Evolutionary conservation across 2,329 filamentous ascomycete species (phyloP).

Genomic region (Trichoderma hamatum): DNA sequence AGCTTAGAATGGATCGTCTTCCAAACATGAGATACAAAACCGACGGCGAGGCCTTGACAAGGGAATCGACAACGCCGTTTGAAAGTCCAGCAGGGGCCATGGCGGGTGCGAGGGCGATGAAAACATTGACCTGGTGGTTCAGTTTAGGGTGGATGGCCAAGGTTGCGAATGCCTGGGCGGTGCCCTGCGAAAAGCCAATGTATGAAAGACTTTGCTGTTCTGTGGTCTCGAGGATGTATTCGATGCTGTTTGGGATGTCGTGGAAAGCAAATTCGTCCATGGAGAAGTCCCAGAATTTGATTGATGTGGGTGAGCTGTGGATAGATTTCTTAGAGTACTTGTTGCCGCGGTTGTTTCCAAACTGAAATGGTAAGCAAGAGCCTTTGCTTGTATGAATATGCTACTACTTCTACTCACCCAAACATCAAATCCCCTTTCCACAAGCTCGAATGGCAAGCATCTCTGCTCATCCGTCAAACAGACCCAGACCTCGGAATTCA

Average conservation of each 20-base stretch:
- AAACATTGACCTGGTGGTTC: conserved; percentile 92
- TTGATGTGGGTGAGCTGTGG: conserved; percentile 70
- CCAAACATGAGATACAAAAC: conserved; percentile 93
- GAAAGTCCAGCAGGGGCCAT: conserved; percentile 93
- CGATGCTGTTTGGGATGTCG: conserved; percentile 93
- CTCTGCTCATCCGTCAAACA: conserved; percentile 84
- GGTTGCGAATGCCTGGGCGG: conserved; percentile 92
- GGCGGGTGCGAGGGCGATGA: conserved; percentile 91
- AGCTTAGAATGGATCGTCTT: conserved; percentile 85
- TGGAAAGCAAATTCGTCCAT: conserved; percentile 98
- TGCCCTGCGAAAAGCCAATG: conserved; percentile 96
- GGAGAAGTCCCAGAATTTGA: conserved; percentile 93
- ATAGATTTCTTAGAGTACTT: conserved; percentile 98
- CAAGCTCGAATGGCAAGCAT: conserved; percentile 84
- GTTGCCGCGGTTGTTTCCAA: conserved; percentile 97
- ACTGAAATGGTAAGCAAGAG: conserved; percentile 47
- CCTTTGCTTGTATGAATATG: not conserved
- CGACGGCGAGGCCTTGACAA: conserved; percentile 91
- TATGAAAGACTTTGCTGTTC: conserved; percentile 85
- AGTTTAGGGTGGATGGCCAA: conserved; percentile 89
- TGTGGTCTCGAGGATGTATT: conserved; percentile 86
- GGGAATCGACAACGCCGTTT: conserved; percentile 86
- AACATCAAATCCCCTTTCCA: conserved; percentile 91
- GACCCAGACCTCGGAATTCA: conserved; percentile 99
- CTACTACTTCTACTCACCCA: conserved; percentile 67